A percentile compares a stretch with the other conserved stretches of the same genome.
phyloP scores from a whole-genome alignment of 768 basidiomycete species.

The Pseudohyphozyma bogoriensis region DNA sequence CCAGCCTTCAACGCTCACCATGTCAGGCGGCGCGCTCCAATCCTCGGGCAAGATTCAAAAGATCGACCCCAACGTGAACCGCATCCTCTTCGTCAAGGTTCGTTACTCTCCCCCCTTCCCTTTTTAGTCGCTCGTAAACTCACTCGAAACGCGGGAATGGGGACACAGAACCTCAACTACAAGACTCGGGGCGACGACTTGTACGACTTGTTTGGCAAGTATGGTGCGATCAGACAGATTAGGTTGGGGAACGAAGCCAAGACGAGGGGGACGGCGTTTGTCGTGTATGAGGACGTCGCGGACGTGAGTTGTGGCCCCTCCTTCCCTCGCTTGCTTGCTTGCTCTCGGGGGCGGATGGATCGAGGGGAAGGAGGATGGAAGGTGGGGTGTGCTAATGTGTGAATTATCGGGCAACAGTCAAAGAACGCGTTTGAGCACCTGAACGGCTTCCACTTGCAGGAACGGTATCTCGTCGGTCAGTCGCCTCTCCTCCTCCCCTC shows the following conservation, averaged over 20 bases:
- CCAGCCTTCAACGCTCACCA: too few species aligned
- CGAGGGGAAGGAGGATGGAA: too few species aligned
- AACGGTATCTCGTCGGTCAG: slow-evolving; percentile 82
- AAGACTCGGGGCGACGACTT: slow-evolving; percentile 66
- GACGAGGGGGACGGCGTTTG: slow-evolving; percentile 90
- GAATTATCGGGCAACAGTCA: slow-evolving; percentile 52
- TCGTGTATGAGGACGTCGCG: slow-evolving; percentile 93
- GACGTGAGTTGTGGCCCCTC: slow-evolving; percentile 65
- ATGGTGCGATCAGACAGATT: slow-evolving; percentile 91
- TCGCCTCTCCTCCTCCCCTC: neutral
- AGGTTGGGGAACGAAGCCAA: slow-evolving; percentile 85
- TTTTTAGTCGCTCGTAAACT: neutral
- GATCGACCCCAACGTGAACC: slow-evolving; percentile 82
- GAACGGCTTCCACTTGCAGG: slow-evolving; percentile 96
- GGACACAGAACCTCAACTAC: slow-evolving; percentile 62
- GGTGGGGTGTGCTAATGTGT: neutral
- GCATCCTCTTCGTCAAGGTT: slow-evolving; percentile 75
- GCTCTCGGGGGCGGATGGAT: too few species aligned
- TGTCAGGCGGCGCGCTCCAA: too few species aligned
- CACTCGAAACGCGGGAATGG: neutral
- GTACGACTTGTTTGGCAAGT: slow-evolving; percentile 94
- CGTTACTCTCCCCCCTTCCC: neutral
- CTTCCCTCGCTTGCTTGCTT: slow-evolving; percentile 15
- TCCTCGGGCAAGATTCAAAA: slow-evolving; percentile 40
- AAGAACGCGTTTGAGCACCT: slow-evolving; percentile 93